A percentile compares a stretch with the other conserved stretches of the same genome.
Evolutionary conservation across 345 rosid species (phyloP).

Genomic region (Erysimum cheiranthoides): DNA sequence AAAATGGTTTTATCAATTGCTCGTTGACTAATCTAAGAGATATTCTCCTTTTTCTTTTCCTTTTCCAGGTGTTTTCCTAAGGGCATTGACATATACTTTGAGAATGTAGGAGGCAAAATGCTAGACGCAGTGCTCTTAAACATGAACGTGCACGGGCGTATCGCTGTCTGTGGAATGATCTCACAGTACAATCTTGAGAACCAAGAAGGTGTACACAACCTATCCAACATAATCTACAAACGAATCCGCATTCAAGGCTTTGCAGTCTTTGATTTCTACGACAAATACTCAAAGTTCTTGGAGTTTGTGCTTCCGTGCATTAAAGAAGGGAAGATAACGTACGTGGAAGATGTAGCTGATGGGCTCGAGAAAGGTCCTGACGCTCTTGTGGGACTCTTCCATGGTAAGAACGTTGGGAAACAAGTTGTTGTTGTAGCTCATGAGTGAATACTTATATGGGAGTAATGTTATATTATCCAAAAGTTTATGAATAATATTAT

Average conservation of each 20-base stretch:
- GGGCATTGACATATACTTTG: slow-evolving; percentile 67
- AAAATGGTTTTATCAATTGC: not conserved
- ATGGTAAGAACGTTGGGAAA: slow-evolving; percentile 64
- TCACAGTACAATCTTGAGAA: slow-evolving; percentile 58
- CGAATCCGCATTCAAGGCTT: slow-evolving; percentile 52
- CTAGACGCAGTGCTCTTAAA: slow-evolving; percentile 60
- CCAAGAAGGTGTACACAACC: slow-evolving; percentile 50
- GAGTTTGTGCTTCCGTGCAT: slow-evolving; percentile 49
- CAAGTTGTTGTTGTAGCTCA: slow-evolving; percentile 52
- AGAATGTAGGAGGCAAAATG: slow-evolving; percentile 61
- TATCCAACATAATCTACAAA: slow-evolving; percentile 38
- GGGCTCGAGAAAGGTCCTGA: slow-evolving; percentile 63
- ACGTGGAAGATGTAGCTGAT: slow-evolving; percentile 64
- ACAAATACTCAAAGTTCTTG: slow-evolving; percentile 51
- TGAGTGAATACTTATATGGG: slow-evolving; percentile 12
- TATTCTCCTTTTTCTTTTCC: not conserved
- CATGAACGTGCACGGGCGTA: slow-evolving; percentile 53
- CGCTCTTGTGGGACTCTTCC: slow-evolving; percentile 60
- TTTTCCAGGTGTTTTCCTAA: slow-evolving; percentile 44
- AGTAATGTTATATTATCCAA: not conserved
- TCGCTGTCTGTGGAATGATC: slow-evolving; percentile 63
- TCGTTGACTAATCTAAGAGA: not conserved
- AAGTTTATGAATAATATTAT: not conserved
- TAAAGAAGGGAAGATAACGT: slow-evolving; percentile 56
- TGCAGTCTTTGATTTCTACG: slow-evolving; percentile 51